Evolutionary conservation across 129 eudicot species (phyloP), one percentile per base, ranked within the genome.

Genomic region (Ambrosia artemisiifolia): DNA sequence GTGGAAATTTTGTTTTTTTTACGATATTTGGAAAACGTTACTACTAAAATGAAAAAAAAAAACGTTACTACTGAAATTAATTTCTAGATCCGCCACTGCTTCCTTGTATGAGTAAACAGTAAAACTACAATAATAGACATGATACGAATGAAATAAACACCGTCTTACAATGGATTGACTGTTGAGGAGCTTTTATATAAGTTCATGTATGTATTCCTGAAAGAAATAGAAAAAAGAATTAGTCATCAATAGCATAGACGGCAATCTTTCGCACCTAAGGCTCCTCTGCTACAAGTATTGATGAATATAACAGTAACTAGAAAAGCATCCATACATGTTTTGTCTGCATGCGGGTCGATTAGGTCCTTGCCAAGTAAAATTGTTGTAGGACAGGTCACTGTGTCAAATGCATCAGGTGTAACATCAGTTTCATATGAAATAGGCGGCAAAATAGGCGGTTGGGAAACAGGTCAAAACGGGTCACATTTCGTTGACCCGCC

Each of bases 381-480:
- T 88, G 47, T 91, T 91, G 92, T 85, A 88, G 38, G 97, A 91
- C 50, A 91, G 82, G 78, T 91, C 97, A 72, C 97, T 91, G 85
- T 76, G 83, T 67, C 63, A 67, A 76, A 34, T 50, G 20, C 56
- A 59, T 64, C 20, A 33, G 65, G 11, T 13, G 32, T 19, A 50
- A 36, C 35, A 24, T 47, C 19, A 65, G 50, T 51, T 56, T n/a
- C 43, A 6, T 44, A 19, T 16, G 0, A 17, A 11, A 63, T 34
- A 35, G 30, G 28, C 17, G 7, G 3, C 43, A 60, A 60, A 8
- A 60, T 60, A 32, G 10, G 42, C 40, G 32, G 14, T 63, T 35
- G 47, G 68, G 47, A 34, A 63, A n/a, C 48, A 34, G 24, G 48
- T 35, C 67, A 33, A 57, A 57, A 61, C 44, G 5, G 2, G 67